phyloP scores from a whole-genome alignment of 2,329 filamentous ascomycete genomes.

The Aspergillus fijiensis region DNA sequence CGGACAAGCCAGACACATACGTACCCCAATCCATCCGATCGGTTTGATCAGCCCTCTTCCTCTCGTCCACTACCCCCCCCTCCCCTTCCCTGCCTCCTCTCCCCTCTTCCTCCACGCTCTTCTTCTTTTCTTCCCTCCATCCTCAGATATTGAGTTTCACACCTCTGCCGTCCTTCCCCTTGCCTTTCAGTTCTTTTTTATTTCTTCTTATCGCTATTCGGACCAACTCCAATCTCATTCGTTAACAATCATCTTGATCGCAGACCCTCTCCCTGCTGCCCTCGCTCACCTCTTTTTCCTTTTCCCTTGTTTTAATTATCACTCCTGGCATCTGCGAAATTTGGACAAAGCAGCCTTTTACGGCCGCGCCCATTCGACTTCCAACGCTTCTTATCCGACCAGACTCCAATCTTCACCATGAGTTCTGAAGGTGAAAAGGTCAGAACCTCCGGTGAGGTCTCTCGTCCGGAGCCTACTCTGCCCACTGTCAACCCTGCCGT shows the following conservation, averaged over 20 bases:
- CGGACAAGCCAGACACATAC: neutral
- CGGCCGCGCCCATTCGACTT: conserved; percentile 51
- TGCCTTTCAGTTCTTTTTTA: conserved; percentile 23
- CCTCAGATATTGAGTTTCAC: neutral
- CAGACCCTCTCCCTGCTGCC: neutral
- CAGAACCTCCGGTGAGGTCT: conserved; percentile 72
- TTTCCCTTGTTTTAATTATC: conserved; percentile 20
- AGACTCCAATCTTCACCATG: conserved; percentile 50
- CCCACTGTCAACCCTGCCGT: conserved; percentile 76
- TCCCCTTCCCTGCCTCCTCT: neutral
- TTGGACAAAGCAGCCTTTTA: conserved; percentile 42
- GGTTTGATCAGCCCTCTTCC: neutral
- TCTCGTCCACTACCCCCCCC: neutral
- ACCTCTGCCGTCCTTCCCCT: conserved; percentile 1
- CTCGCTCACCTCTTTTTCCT: conserved; percentile 19
- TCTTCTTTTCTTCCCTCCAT: neutral
- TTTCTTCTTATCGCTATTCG: conserved; percentile 18
- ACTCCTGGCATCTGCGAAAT: conserved; percentile 47
- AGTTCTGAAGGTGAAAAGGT: conserved; percentile 73
- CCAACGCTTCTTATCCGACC: conserved; percentile 47
- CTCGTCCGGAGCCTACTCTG: conserved; percentile 54
- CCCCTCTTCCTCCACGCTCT: neutral
- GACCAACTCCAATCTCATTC: conserved; percentile 31
- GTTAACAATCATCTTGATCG: conserved; percentile 19
- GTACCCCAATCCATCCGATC: neutral